These are phyloP conservation scores for Lepiota venenata DNA, from an alignment of 768 basidiomycete species.

Conservation along the genomic window DNA sequence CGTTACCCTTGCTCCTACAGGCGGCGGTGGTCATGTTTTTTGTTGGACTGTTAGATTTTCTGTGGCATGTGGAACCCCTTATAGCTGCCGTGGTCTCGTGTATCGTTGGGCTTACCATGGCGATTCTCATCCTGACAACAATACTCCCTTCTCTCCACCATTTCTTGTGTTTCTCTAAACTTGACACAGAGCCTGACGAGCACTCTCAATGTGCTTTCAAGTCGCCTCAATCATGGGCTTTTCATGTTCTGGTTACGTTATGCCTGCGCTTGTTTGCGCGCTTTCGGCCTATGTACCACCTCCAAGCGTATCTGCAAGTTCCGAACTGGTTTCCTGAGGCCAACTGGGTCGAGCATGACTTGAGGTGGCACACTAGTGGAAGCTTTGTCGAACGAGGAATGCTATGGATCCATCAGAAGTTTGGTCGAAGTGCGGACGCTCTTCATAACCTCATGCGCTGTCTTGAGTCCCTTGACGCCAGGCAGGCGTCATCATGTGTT, in stretches of 20 bases:
- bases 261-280: background rate
- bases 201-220: constrained; percentile 12
- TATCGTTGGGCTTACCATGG: background rate
- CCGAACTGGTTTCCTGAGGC: constrained; percentile 17
- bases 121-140: constrained; percentile 14
- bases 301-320: constrained; percentile 14
- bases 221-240: constrained; percentile 12
- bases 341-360: constrained; percentile 21
- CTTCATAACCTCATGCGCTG: constrained; percentile 18
- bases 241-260: constrained; percentile 12
- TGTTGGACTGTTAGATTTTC: constrained; percentile 7
- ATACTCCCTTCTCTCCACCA: constrained; percentile 10
- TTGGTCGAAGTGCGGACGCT: constrained; percentile 15
- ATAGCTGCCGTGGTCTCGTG: constrained; percentile 4
- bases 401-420: constrained; percentile 18
- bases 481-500: constrained; percentile 16
- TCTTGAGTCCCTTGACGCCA: constrained; percentile 15
- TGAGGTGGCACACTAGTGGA: constrained; percentile 18
- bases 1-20: constrained; percentile 11
- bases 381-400: constrained; percentile 17
- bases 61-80: constrained; percentile 6
- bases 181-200: background rate
- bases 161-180: background rate
- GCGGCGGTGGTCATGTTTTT: constrained; percentile 11
- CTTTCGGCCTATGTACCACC: constrained; percentile 10